Evolutionary conservation across 129 eudicot species (phyloP).

Genomic region (Flaveria robusta): DNA sequence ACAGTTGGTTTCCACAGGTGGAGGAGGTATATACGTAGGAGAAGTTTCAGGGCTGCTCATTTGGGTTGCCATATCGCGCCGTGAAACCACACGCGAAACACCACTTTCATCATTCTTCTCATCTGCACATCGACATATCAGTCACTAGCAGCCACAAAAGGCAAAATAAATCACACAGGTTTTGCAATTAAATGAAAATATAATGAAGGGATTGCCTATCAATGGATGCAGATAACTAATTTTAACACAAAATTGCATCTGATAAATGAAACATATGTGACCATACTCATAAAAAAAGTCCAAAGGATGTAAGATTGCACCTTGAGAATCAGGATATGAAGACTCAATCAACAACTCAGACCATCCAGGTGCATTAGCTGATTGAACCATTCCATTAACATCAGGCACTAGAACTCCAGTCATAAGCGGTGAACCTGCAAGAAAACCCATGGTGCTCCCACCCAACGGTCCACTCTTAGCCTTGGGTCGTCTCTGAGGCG

Average conservation of each 20-base stretch:
- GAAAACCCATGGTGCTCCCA: constrained; percentile 43
- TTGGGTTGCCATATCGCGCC: constrained; percentile 92
- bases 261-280: neutral
- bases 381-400: constrained; percentile 21
- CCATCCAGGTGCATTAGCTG: constrained; percentile 37
- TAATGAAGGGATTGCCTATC: neutral
- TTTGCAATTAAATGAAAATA: neutral
- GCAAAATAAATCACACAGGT: neutral
- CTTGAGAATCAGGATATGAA: constrained; percentile 56
- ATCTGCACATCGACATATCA: constrained; percentile 41
- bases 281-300: neutral
- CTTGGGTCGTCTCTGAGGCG: constrained; percentile 59
- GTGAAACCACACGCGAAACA: constrained; percentile 51
- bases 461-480: constrained; percentile 92
- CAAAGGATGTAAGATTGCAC: constrained; percentile 28
- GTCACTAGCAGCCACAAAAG: constrained; percentile 23
- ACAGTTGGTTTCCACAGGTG: constrained; percentile 19
- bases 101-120: constrained; percentile 51
- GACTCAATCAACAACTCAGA: constrained; percentile 57
- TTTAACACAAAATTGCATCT: neutral
- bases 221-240: neutral
- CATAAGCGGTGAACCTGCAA: constrained; percentile 63
- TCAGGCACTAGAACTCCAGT: constrained; percentile 68
- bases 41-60: constrained; percentile 72
- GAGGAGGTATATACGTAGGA: constrained; percentile 35